A percentile compares a stretch with the other conserved stretches of the same genome.
These are phyloP conservation scores for Globisporangium echinulatum DNA, from an alignment of 352 stramenopile species.

Conservation along the genomic window DNA sequence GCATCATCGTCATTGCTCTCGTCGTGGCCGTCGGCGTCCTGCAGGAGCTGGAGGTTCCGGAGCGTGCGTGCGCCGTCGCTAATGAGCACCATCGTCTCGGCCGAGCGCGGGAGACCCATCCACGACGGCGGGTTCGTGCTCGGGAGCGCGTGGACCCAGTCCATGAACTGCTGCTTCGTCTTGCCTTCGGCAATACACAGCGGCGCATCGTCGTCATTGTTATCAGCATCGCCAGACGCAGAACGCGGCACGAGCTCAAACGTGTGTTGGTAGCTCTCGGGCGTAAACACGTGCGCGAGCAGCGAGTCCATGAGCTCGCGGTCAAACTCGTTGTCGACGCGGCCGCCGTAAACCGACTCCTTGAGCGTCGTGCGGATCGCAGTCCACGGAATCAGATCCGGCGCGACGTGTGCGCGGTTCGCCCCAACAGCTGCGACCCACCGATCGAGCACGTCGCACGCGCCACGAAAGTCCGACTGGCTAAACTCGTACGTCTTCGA, in stretches of 20 bases:
- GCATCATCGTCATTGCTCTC: conserved; percentile 14
- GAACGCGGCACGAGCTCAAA: conserved; percentile 46
- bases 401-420: conserved; percentile 88
- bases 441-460: conserved; percentile 96
- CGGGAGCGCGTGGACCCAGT: conserved; percentile 84
- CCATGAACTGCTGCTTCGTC: conserved; percentile 88
- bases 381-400: conserved; percentile 97
- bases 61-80: conserved; percentile 70
- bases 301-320: conserved; percentile 94
- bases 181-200: conserved; percentile 87
- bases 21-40: conserved; percentile 71
- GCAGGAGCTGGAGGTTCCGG: conserved; percentile 76
- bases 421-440: conserved; percentile 89
- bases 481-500: conserved; percentile 99
- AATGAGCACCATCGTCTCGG: conserved; percentile 87
- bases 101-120: conserved; percentile 89
- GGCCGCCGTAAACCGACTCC: conserved; percentile 96
- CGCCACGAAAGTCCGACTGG: conserved; percentile 96
- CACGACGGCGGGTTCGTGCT: conserved; percentile 89
- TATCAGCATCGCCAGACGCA: conserved; percentile 15
- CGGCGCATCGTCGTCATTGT: conserved; percentile 11
- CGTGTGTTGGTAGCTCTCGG: conserved; percentile 91
- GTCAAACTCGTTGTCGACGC: conserved; percentile 96
- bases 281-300: conserved; percentile 91
- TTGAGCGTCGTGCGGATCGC: conserved; percentile 95